Conservation (phyloP, 768 basidiomycete species). For the Holtermannia corniformis region DNA sequence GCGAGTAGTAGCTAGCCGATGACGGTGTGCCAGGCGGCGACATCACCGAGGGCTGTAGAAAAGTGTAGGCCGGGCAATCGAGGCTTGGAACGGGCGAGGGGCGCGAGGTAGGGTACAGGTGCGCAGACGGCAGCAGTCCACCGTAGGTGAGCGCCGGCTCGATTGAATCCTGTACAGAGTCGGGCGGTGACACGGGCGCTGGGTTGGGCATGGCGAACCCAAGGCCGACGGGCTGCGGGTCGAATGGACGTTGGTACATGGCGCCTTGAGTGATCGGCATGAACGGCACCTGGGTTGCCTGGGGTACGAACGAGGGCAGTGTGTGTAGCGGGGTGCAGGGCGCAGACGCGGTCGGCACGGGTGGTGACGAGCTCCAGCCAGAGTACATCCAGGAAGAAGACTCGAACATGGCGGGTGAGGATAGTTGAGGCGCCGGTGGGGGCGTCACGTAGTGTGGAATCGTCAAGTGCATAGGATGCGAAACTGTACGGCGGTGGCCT, state of each 20-base stretch:
- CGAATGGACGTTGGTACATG: slow-evolving; percentile 7
- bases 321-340: slow-evolving; percentile 2
- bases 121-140: neutral
- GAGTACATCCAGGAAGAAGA: slow-evolving; percentile 31
- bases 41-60: slow-evolving; percentile 7
- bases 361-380: slow-evolving; percentile 9
- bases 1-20: slow-evolving; percentile 14
- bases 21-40: slow-evolving; percentile 20
- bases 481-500: slow-evolving; percentile 22
- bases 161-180: neutral
- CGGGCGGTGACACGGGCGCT: slow-evolving; percentile 16
- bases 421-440: slow-evolving; percentile 22
- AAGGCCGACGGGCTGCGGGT: neutral
- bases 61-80: slow-evolving; percentile 7
- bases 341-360: slow-evolving; percentile 2
- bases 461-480: slow-evolving; percentile 16
- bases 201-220: slow-evolving; percentile 15
- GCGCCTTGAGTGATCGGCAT: slow-evolving; percentile 9
- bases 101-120: neutral
- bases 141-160: slow-evolving; percentile 2
- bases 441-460: slow-evolving; percentile 12
- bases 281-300: slow-evolving; percentile 12
- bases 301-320: slow-evolving; percentile 33
- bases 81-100: neutral
- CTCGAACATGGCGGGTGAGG: slow-evolving; percentile 31